phyloP scores from a whole-genome alignment of 257 asterid species.

The Nicotiana otophora region DNA sequence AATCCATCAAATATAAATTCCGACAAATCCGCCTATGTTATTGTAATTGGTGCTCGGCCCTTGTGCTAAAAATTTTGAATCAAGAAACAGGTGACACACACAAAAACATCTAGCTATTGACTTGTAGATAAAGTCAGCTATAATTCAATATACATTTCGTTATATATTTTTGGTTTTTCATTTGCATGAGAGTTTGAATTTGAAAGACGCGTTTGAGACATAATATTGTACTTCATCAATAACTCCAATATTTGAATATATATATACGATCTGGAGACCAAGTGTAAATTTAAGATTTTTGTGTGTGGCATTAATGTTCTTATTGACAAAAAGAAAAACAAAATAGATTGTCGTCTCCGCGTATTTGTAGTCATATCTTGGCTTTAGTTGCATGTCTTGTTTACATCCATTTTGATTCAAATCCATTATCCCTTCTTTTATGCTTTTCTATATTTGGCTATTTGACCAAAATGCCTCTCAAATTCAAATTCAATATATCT shows the following conservation, averaged over 20 bases:
- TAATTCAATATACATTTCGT: background rate
- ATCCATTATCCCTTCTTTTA: background rate
- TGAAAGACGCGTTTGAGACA: background rate
- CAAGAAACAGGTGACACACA: too few species aligned
- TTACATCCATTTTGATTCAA: background rate
- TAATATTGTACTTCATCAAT: background rate
- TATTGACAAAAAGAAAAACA: background rate
- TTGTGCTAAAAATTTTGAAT: too few species aligned
- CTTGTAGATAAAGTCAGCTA: background rate
- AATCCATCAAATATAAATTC: too few species aligned
- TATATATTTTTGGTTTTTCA: background rate
- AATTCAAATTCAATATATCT: too few species aligned
- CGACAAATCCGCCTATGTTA: too few species aligned
- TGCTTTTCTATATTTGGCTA: background rate
- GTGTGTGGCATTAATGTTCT: background rate
- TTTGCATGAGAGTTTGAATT: background rate
- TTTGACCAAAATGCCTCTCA: background rate
- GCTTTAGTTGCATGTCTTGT: slow-evolving; percentile 4
- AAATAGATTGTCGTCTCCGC: background rate
- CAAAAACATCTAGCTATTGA: background rate
- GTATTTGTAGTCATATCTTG: slow-evolving; percentile 4
- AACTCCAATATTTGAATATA: background rate
- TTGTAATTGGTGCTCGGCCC: too few species aligned
- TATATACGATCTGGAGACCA: background rate
- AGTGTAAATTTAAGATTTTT: too few species aligned